Conservation (phyloP, 2,329 filamentous ascomycete species). For the Sarocladiaceae sp. region DNA sequence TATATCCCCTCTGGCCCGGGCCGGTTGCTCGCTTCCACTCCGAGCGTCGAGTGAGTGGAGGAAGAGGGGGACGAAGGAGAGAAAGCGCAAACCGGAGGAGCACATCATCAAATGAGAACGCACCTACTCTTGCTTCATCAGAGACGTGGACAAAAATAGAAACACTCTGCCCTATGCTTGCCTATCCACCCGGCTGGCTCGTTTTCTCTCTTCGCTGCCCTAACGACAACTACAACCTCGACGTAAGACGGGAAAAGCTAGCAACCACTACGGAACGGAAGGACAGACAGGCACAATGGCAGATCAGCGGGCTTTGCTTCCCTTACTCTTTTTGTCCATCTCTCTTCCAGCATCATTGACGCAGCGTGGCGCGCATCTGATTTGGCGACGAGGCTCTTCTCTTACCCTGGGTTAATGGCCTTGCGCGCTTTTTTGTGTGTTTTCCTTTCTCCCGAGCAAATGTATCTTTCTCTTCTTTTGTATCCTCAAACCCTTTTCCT, state of each 20-base stretch:
- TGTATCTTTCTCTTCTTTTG: too few relatives aligned
- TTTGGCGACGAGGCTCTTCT: not conserved
- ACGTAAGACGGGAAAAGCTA: not conserved
- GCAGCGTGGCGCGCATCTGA: slow-evolving; percentile 7
- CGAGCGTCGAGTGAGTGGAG: slow-evolving; percentile 5
- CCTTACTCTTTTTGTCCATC: not conserved
- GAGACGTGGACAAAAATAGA: slow-evolving; percentile 1
- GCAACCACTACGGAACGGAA: not conserved
- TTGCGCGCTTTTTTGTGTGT: not conserved
- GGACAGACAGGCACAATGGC: too few relatives aligned
- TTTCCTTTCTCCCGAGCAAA: slow-evolving; percentile 1
- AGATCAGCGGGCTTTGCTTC: too few relatives aligned
- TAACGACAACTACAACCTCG: not conserved
- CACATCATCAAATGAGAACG: slow-evolving; percentile 7
- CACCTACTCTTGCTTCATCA: slow-evolving; percentile 3
- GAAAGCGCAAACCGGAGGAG: slow-evolving; percentile 4
- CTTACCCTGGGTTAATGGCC: too few relatives aligned
- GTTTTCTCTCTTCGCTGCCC: not conserved
- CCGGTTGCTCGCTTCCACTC: not conserved
- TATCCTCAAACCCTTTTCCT: too few relatives aligned
- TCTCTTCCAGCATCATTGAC: slow-evolving; percentile 6
- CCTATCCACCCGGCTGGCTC: not conserved
- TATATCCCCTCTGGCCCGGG: slow-evolving; percentile 6
- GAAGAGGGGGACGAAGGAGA: slow-evolving; percentile 7
- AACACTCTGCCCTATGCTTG: not conserved